These are phyloP conservation scores for Cadophora sp. DNA, from an alignment of 2,329 filamentous ascomycete species.

Conservation along the genomic window DNA sequence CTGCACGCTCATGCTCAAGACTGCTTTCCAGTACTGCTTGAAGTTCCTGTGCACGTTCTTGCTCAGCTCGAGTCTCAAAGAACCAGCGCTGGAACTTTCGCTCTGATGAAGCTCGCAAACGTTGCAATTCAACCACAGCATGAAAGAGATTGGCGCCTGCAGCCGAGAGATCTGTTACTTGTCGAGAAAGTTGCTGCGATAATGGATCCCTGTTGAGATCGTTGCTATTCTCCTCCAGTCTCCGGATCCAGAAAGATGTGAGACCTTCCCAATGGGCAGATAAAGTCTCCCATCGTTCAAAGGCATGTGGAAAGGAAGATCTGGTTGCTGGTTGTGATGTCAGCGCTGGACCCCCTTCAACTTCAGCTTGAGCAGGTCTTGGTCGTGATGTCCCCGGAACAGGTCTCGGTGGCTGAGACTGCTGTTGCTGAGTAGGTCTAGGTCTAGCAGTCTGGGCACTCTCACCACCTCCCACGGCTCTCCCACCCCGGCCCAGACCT, in stretches of 20 bases:
- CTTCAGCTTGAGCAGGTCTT: conserved; percentile 25
- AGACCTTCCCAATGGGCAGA: conserved; percentile 98
- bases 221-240: conserved; percentile 87
- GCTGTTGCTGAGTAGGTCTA: conserved; percentile 37
- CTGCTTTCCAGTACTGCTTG: conserved; percentile 80
- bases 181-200: conserved; percentile 86
- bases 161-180: conserved; percentile 96
- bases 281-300: conserved; percentile 95
- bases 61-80: conserved; percentile 88
- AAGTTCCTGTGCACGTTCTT: conserved; percentile 84
- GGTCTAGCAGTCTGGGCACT: conserved; percentile 41
- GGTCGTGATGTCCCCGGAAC: conserved; percentile 24
- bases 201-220: conserved; percentile 84
- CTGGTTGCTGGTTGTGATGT: conserved; percentile 43
- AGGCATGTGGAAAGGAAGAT: conserved; percentile 91
- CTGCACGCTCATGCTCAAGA: conserved; percentile 76
- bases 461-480: conserved; percentile 39
- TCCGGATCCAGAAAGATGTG: conserved; percentile 95
- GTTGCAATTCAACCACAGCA: conserved; percentile 93
- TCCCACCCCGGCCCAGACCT: conserved; percentile 38
- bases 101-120: conserved; percentile 91
- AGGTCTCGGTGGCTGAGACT: conserved; percentile 31
- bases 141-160: conserved; percentile 97
- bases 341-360: conserved; percentile 24
- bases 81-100: conserved; percentile 99